Evolutionary conservation across 108 stramenopile species (phyloP).

Genomic region (Skeletonema marinoi): DNA sequence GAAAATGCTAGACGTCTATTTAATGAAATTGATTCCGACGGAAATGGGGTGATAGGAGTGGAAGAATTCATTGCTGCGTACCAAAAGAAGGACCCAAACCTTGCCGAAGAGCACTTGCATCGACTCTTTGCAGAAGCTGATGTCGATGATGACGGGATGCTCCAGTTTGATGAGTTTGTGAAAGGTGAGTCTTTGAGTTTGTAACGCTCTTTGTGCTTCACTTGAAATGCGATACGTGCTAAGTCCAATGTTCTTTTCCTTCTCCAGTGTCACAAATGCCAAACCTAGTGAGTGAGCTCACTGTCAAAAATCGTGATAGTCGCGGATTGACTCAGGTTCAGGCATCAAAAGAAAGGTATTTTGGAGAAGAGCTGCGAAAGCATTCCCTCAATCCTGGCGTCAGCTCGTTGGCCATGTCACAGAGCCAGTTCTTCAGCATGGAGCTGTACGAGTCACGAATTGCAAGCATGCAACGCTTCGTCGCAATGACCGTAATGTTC

Average conservation of each 20-base stretch:
- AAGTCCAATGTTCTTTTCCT: not conserved
- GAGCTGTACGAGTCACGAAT: slow-evolving; percentile 62
- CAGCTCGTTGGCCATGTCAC: slow-evolving; percentile 28
- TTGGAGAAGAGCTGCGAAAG: slow-evolving; percentile 43
- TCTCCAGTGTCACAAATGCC: slow-evolving; percentile 34
- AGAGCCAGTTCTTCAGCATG: slow-evolving; percentile 51
- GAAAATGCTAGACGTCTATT: slow-evolving; percentile 48
- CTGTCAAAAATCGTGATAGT: slow-evolving; percentile 39
- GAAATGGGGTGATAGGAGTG: slow-evolving; percentile 30
- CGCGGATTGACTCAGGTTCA: slow-evolving; percentile 46
- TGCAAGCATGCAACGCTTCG: slow-evolving; percentile 53
- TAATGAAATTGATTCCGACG: slow-evolving; percentile 39
- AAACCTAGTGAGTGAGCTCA: slow-evolving; percentile 31
- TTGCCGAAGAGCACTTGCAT: slow-evolving; percentile 26
- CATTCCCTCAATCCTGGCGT: slow-evolving; percentile 26
- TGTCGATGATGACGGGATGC: slow-evolving; percentile 37
- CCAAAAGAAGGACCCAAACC: slow-evolving; percentile 34
- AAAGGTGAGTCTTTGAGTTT: not conserved
- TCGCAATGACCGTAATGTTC: slow-evolving; percentile 63
- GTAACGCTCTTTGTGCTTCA: not conserved
- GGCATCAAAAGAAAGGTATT: slow-evolving; percentile 45
- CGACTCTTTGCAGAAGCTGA: slow-evolving; percentile 52
- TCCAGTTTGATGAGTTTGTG: slow-evolving; percentile 54
- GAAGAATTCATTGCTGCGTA: slow-evolving; percentile 48
- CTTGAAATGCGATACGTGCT: not conserved